These are phyloP conservation scores for Candida pseudoviswanathii DNA, from an alignment of 1,139 yeast genomes.

Conservation along the genomic window DNA sequence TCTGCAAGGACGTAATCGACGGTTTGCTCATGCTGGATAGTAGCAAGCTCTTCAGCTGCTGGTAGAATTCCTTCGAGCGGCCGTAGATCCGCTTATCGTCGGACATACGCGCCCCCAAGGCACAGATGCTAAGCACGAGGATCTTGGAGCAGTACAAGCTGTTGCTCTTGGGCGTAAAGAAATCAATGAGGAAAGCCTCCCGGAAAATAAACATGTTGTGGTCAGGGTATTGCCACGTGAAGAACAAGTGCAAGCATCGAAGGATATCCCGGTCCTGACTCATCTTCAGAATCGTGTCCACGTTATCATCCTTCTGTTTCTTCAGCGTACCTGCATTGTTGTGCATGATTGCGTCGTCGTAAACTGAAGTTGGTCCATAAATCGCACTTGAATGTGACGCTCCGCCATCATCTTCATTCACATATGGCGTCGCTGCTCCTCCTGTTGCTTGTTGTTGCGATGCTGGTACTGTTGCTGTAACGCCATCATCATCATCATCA, in stretches of 20 bases:
- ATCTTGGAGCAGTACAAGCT: slow-evolving; percentile 53
- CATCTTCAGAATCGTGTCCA: slow-evolving; percentile 17
- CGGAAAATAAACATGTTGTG: slow-evolving; percentile 63
- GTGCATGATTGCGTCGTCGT: slow-evolving; percentile 35
- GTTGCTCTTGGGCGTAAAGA: slow-evolving; percentile 52
- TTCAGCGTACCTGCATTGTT: slow-evolving; percentile 21
- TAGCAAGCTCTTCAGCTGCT: slow-evolving; percentile 45
- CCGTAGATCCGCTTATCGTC: slow-evolving; percentile 41
- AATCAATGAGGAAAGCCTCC: slow-evolving; percentile 63
- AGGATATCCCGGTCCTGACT: slow-evolving; percentile 47
- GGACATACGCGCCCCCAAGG: slow-evolving; percentile 56
- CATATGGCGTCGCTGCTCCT: slow-evolving; percentile 2
- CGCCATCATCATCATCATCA: background rate
- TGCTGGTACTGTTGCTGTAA: background rate
- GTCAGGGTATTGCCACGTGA: slow-evolving; percentile 68
- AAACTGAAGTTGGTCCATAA: slow-evolving; percentile 56
- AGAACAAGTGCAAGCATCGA: slow-evolving; percentile 55
- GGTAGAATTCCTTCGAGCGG: slow-evolving; percentile 45
- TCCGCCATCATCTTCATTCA: slow-evolving; percentile 16
- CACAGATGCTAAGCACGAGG: slow-evolving; percentile 55
- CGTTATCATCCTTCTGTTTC: slow-evolving; percentile 23
- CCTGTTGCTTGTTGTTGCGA: background rate
- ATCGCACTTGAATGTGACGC: slow-evolving; percentile 31
- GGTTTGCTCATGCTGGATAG: slow-evolving; percentile 43
- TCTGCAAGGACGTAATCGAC: slow-evolving; percentile 49